Conservation (phyloP, 2,329 filamentous ascomycete species). For the Neoscytalidium dimidiatum region DNA sequence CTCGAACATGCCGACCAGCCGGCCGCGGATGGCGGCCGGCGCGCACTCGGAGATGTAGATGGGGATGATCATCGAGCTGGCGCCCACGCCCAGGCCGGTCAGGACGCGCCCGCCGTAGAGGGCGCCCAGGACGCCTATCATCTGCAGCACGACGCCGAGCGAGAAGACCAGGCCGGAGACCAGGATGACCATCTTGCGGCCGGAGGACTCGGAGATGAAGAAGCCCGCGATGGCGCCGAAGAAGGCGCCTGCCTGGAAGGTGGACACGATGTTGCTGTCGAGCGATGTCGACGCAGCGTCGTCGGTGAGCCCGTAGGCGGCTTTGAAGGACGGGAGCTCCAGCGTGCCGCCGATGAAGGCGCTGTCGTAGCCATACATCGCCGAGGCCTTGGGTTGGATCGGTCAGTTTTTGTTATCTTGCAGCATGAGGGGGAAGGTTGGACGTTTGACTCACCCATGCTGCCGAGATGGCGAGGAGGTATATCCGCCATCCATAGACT, state of each 20-base stretch:
- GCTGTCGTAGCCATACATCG: slow-evolving; percentile 55
- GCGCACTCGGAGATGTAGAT: slow-evolving; percentile 64
- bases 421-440: no score
- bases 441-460: slow-evolving; percentile 50
- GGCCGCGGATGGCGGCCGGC: slow-evolving; percentile 60
- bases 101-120: slow-evolving; percentile 60
- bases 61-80: slow-evolving; percentile 60
- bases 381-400: background rate
- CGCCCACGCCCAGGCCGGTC: slow-evolving; percentile 54
- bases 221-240: slow-evolving; percentile 61
- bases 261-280: slow-evolving; percentile 68
- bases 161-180: slow-evolving; percentile 58
- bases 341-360: slow-evolving; percentile 64
- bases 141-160: slow-evolving; percentile 65
- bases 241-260: slow-evolving; percentile 69
- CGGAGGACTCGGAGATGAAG: slow-evolving; percentile 57
- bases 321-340: slow-evolving; percentile 59
- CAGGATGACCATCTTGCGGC: slow-evolving; percentile 60
- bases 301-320: slow-evolving; percentile 28
- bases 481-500: slow-evolving; percentile 71
- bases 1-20: slow-evolving; percentile 57
- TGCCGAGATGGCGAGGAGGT: slow-evolving; percentile 67
- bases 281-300: slow-evolving; percentile 51
- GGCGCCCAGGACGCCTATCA: slow-evolving; percentile 54
- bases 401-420: no score